Conservation (phyloP, 1,284 basidiomycete genomes). For the Afroboletus lepidellus region DNA sequence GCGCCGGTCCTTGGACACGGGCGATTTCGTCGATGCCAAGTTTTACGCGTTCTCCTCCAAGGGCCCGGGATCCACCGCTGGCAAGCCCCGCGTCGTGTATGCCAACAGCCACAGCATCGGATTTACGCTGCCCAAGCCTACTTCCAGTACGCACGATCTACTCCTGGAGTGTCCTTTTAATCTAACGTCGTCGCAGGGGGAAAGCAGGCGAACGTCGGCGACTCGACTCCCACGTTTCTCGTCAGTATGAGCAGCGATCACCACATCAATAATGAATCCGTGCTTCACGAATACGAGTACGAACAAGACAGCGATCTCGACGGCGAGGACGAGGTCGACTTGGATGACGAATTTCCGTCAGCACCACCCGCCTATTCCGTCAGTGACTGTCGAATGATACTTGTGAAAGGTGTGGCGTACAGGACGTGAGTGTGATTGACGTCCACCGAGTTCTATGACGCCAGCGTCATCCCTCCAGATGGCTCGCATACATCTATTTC, state of each 20-base stretch:
- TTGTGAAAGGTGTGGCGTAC: slow-evolving; percentile 29
- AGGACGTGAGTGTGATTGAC: slow-evolving; percentile 25
- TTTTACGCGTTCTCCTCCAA: slow-evolving; percentile 31
- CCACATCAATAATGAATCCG: slow-evolving; percentile 18
- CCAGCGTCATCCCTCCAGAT: slow-evolving; percentile 11
- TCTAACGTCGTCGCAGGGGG: slow-evolving; percentile 8
- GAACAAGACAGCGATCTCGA: slow-evolving; percentile 32
- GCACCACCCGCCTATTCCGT: slow-evolving; percentile 30
- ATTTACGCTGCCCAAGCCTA: slow-evolving; percentile 17
- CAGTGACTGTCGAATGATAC: slow-evolving; percentile 25
- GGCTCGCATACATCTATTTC: slow-evolving; percentile 30
- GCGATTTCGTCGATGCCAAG: slow-evolving; percentile 31
- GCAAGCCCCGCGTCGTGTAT: slow-evolving; percentile 26
- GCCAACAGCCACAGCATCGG: slow-evolving; percentile 20
- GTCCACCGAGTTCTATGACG: neutral
- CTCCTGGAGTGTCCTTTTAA: neutral
- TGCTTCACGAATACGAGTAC: slow-evolving; percentile 32
- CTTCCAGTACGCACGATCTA: slow-evolving; percentile 4
- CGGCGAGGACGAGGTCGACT: slow-evolving; percentile 17
- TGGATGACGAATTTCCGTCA: neutral
- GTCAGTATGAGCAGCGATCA: slow-evolving; percentile 24
- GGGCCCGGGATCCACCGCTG: slow-evolving; percentile 8
- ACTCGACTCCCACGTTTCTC: slow-evolving; percentile 17
- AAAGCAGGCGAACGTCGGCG: slow-evolving; percentile 1
- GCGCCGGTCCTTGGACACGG: slow-evolving; percentile 25